phyloP scores from a whole-genome alignment of 768 basidiomycete genomes.

The Cystobasidium onofrii region DNA sequence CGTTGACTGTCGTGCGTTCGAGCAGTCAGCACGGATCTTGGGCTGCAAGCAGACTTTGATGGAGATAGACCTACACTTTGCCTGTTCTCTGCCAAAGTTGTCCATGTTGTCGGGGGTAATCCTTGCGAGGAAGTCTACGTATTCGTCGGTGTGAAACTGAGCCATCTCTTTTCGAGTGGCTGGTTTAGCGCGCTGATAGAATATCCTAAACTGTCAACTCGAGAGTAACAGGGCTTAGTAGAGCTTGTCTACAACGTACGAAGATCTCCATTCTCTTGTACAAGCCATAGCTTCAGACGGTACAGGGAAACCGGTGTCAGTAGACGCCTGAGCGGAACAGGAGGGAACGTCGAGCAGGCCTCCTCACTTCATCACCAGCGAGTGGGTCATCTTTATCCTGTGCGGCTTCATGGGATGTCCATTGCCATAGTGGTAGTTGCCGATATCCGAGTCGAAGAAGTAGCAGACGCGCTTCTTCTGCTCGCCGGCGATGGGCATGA shows the following conservation, averaged over 20 bases:
- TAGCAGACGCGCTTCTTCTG: constrained; percentile 55
- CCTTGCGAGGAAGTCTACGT: constrained; percentile 88
- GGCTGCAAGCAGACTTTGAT: background rate
- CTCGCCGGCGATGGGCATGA: constrained; percentile 33
- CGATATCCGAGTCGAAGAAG: constrained; percentile 97
- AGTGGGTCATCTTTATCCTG: constrained; percentile 98
- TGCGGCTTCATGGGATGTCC: constrained; percentile 67
- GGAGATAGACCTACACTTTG: constrained; percentile 64
- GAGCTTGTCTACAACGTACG: constrained; percentile 52
- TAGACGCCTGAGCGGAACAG: background rate
- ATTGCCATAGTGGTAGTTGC: constrained; percentile 98
- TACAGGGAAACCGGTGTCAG: background rate
- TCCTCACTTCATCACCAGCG: constrained; percentile 86
- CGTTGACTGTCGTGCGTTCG: constrained; percentile 57
- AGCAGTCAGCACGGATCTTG: background rate
- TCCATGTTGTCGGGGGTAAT: constrained; percentile 95
- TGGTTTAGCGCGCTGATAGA: constrained; percentile 84
- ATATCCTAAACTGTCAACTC: background rate
- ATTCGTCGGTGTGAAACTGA: constrained; percentile 96
- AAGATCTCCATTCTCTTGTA: constrained; percentile 99
- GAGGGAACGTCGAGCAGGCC: constrained; percentile 30
- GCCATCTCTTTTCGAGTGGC: constrained; percentile 99
- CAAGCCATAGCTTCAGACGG: constrained; percentile 58
- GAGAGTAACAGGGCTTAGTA: too few species aligned
- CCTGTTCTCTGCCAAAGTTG: constrained; percentile 83